Base-by-base conservation (phyloP, 805 yeast species). In the Saturnispora sekii region DNA sequence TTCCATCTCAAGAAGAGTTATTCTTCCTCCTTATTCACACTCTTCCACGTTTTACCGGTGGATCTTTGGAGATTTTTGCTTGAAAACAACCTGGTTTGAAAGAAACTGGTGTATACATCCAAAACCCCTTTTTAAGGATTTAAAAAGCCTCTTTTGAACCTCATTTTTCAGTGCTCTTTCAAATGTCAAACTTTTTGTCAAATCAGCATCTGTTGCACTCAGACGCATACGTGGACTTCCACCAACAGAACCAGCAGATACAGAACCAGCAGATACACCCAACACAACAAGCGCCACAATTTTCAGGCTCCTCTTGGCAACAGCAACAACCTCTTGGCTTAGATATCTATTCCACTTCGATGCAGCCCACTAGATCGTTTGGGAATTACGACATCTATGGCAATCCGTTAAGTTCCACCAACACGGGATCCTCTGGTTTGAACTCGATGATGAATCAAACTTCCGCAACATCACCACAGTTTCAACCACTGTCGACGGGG, bases 291-390 rank as follows among this genome's bases (percentile, higher is more conserved):
- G 28, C 31, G 30, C 37, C 40, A 32, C 32, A 38, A 29, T 30
- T 32, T 21, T 18, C 35, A 38, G 39, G 31, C 40, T 30, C 39
- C 10, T 8, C 35, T 4, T 15, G 29, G 17, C n/a, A n/a, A 28
- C 14, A 41, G 10, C 10, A 41, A n/a, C 37, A 41, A 15, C 11
- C 31, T n/a, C n/a, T 35, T 30, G 39, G 31, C 35, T 29, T 30
- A 31, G 41, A 16, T 38, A 43, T 32, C 28, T 40, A 40, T n/a
- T 40, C 43, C 4, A 21, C 43, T 3, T 10, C 44, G 14, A 45
- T 45, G 45, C 45, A 45, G 29, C 42, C 36, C 8, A 37, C 47
- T 18, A 40, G 32, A 16, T 49, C 52, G 15, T 44, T 44, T 31
- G 35, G 38, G 7, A 32, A 15, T 11, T 38, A 35, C 21, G 45